A percentile compares a stretch with the other conserved stretches of the same genome.
phyloP scores from a whole-genome alignment of 805 yeast species.

The Sugiyamaella boreocaroliniensis region DNA sequence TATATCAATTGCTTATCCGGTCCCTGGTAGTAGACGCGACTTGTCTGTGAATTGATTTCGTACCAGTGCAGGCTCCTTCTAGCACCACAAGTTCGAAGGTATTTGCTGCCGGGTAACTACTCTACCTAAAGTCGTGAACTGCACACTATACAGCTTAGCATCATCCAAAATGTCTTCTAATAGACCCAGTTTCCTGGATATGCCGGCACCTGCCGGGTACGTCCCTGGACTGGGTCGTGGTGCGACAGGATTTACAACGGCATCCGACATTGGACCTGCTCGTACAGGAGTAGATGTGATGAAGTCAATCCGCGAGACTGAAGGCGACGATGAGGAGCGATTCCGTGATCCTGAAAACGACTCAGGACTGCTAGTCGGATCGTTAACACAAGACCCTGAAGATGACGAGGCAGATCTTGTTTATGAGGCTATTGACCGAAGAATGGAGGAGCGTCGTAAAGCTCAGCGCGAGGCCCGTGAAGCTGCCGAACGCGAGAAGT shows the following conservation, averaged over 20 bases:
- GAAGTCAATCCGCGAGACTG: conserved; percentile 23
- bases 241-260: conserved; percentile 85
- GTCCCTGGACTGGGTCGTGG: conserved; percentile 93
- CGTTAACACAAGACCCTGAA: conserved; percentile 39
- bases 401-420: conserved; percentile 75
- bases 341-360: conserved; percentile 30
- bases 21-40: too few species aligned
- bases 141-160: neutral
- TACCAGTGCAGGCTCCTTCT: too few species aligned
- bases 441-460: conserved; percentile 31
- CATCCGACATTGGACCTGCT: conserved; percentile 63
- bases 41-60: too few species aligned
- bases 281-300: conserved; percentile 34
- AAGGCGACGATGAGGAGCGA: conserved; percentile 27
- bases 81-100: too few species aligned
- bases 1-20: too few species aligned
- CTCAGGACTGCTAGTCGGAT: conserved; percentile 28
- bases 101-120: too few species aligned
- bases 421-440: conserved; percentile 60
- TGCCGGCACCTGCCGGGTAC: conserved; percentile 83
- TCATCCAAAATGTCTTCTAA: neutral
- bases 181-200: conserved; percentile 53
- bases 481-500: conserved; percentile 20
- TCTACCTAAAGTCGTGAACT: neutral
- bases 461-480: conserved; percentile 26